Conservation (phyloP, 495 filamentous ascomycete genomes). For the Tuber indicum region DNA sequence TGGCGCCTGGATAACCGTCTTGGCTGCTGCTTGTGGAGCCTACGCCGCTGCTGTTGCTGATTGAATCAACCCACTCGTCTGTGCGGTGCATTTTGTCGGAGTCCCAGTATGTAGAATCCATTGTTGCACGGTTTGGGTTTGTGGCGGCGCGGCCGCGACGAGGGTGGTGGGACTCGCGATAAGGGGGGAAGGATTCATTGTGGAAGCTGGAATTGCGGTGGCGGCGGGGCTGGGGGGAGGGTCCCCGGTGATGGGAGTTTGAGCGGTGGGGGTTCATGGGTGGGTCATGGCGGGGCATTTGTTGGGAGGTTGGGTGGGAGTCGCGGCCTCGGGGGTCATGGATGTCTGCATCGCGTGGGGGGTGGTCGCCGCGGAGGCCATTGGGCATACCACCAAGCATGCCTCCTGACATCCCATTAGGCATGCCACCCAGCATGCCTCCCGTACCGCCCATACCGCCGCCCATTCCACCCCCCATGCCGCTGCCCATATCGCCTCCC, state of each 20-base stretch:
- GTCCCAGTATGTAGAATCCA: slow-evolving; percentile 19
- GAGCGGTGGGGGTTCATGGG: background rate
- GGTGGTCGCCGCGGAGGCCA: background rate
- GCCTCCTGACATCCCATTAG: background rate
- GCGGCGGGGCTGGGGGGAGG: background rate
- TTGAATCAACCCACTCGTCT: slow-evolving; percentile 29
- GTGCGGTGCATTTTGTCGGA: slow-evolving; percentile 31
- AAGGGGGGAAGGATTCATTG: background rate
- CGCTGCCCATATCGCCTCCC: background rate
- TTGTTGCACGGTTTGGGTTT: background rate
- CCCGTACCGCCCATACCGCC: background rate
- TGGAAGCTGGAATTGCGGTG: background rate
- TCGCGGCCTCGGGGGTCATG: background rate
- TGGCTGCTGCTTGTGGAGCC: slow-evolving; percentile 19
- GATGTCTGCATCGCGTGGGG: background rate
- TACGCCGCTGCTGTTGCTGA: slow-evolving; percentile 29
- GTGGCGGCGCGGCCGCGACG: background rate
- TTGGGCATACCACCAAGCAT: background rate
- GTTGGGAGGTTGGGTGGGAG: background rate
- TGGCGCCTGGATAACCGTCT: background rate
- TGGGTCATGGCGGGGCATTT: background rate
- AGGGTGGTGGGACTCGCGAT: background rate
- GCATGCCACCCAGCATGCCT: background rate
- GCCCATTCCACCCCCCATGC: background rate
- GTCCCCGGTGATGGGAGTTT: background rate